A percentile compares a stretch with the other conserved stretches of the same genome.
phyloP scores from a whole-genome alignment of 2,329 filamentous ascomycete species.

The Colletotrichum ledebouriae region DNA sequence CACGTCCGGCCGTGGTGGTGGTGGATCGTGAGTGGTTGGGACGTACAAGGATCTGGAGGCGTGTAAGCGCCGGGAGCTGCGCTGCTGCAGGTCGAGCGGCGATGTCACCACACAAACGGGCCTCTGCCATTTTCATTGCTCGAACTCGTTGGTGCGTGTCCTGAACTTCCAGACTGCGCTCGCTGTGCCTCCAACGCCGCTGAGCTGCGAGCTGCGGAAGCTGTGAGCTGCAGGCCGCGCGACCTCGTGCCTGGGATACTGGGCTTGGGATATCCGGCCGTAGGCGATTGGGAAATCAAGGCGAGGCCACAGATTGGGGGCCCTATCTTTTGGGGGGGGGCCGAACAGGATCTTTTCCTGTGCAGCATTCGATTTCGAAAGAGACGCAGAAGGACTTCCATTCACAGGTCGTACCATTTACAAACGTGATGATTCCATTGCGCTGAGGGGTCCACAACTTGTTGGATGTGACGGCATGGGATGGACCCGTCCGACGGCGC shows the following conservation, averaged over 20 bases:
- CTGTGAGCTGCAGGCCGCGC: neutral
- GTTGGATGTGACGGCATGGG: neutral
- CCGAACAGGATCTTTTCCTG: neutral
- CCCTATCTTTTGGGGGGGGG: constrained; percentile 6
- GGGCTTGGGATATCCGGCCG: neutral
- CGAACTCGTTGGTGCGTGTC: neutral
- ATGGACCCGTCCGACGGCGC: constrained; percentile 7
- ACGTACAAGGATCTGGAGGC: constrained; percentile 33
- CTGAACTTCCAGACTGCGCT: too few relatives aligned
- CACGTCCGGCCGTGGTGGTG: constrained; percentile 8
- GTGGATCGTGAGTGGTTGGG: constrained; percentile 24
- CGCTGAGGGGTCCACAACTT: neutral
- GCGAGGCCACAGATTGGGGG: constrained; percentile 7
- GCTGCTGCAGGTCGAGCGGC: constrained; percentile 20
- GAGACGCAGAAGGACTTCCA: neutral
- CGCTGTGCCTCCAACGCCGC: neutral
- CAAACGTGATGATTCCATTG: constrained; percentile 17
- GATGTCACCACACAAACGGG: constrained; percentile 20
- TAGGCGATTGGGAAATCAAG: neutral
- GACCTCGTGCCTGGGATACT: neutral
- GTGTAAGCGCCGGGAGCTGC: constrained; percentile 42
- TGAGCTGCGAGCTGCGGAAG: neutral
- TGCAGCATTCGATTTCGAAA: constrained; percentile 22
- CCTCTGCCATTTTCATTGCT: constrained; percentile 7
- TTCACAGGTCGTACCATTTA: constrained; percentile 16